Evolutionary conservation across 106 monocot genomes (phyloP).

Genomic region (Posidonia australis): DNA sequence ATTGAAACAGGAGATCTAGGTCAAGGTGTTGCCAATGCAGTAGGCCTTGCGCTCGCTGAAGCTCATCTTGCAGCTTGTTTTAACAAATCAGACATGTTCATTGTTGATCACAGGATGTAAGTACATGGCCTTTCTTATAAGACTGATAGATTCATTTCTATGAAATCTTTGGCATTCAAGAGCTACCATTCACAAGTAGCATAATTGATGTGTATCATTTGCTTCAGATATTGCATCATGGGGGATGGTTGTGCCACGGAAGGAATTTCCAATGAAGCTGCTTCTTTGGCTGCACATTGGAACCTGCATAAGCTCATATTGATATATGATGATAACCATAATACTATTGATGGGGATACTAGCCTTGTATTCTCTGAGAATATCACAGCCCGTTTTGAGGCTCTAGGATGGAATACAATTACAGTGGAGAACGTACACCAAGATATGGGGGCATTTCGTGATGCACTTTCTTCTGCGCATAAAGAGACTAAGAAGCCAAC

Average conservation of each 20-base stretch:
- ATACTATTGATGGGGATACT: slow-evolving; percentile 34
- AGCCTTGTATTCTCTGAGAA: slow-evolving; percentile 25
- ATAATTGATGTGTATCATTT: neutral
- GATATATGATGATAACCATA: slow-evolving; percentile 45
- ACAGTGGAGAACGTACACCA: slow-evolving; percentile 28
- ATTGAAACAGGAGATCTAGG: slow-evolving; percentile 18
- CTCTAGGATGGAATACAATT: slow-evolving; percentile 33
- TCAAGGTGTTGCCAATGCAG: slow-evolving; percentile 36
- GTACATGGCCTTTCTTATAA: neutral
- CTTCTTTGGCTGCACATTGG: slow-evolving; percentile 34
- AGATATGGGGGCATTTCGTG: slow-evolving; percentile 14
- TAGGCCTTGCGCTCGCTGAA: slow-evolving; percentile 32
- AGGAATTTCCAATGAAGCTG: slow-evolving; percentile 38
- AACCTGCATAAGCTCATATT: slow-evolving; percentile 32
- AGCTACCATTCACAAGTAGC: too few species aligned
- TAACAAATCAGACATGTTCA: slow-evolving; percentile 21
- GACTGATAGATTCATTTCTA: too few species aligned
- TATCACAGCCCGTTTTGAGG: slow-evolving; percentile 21
- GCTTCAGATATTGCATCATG: slow-evolving; percentile 26
- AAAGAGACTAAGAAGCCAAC: slow-evolving; percentile 20
- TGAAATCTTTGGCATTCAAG: too few species aligned
- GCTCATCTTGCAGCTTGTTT: slow-evolving; percentile 31
- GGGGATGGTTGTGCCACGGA: slow-evolving; percentile 41
- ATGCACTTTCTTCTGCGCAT: slow-evolving; percentile 18
- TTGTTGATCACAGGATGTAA: slow-evolving; percentile 36